Base-by-base conservation (phyloP, 1,139 yeast species). In the Yamadazyma friedrichii region DNA sequence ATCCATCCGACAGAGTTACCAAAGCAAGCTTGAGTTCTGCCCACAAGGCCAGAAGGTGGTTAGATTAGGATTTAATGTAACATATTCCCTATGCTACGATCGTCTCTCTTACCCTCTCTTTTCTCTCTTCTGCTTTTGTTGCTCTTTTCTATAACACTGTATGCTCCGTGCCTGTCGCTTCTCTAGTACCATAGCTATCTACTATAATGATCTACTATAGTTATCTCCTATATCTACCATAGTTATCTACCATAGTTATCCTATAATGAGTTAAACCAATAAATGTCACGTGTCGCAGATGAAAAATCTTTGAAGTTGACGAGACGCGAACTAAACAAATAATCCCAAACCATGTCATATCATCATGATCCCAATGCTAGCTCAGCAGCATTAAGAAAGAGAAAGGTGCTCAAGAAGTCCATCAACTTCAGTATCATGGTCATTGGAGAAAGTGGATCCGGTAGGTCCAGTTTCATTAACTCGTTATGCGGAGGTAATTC, bases 401-500 rank as follows among this genome's bases (percentile, higher is more conserved):
- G 79, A 39, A 80, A 79, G 60, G 77, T 80, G 40, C 65, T 79
- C 44, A 76, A 73, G 55, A 76, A 74, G 46, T 76, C 81, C 24
- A 72, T 77, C 50, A 65, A 67, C 44, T 78, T 80, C 55, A 78
- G 80, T 30, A 51, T 78, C 39, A 76, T 81, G 80, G 67, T 80
- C 35, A 75, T 78, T 44, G 87, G 86, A 16, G 79, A 76, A 53
- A 62, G 76, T 46, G 86, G 86, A 9, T 62, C 73, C 13, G 88
- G 88, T 2, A 74, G 84, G 51, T 72, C 83, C 6, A 79, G 84
- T 1, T 77, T 81, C 45, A 70, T 81, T 47, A 80, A 81, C 56
- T 77, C 84, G 10, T 68, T 85, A 43, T 91, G 98, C 67, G 96
- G 95, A 35, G 95, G 93, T 49, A 82, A 85, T 51, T 54, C 63